phyloP scores from a whole-genome alignment of 176 grass and related monocot genomes.

The Poa pratensis region DNA sequence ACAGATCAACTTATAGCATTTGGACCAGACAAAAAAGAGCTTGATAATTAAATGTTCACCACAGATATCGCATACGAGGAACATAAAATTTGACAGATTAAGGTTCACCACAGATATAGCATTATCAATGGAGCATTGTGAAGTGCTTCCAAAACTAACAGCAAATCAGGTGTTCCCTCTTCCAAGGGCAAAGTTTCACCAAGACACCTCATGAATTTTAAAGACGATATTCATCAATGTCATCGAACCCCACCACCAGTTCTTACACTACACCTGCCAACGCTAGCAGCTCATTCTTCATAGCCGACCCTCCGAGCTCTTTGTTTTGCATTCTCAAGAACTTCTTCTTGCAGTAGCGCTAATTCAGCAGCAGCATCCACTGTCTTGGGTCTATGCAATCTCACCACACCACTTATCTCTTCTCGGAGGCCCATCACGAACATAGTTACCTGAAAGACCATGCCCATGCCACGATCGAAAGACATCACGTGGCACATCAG shows the following conservation, averaged over 20 bases:
- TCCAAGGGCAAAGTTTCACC: not conserved
- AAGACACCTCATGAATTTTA: not conserved
- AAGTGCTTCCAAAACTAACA: not conserved
- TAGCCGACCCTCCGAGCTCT: not conserved
- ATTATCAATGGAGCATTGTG: not conserved
- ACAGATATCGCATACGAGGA: not conserved
- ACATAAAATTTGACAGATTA: not conserved
- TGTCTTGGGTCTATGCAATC: not conserved
- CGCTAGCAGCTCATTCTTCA: not conserved
- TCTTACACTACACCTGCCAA: not conserved
- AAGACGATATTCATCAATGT: not conserved
- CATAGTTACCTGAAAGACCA: not conserved
- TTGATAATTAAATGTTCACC: not conserved
- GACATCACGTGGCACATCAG: slow-evolving; percentile 9
- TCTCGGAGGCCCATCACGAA: not conserved
- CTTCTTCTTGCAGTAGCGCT: slow-evolving; percentile 3
- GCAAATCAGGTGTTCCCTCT: slow-evolving; percentile 7
- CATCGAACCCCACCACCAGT: not conserved
- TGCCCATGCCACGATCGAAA: not conserved
- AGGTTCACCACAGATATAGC: not conserved
- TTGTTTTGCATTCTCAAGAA: not conserved
- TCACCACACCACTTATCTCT: not conserved
- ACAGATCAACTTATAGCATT: not conserved
- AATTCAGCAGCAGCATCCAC: not conserved
- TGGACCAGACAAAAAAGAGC: not conserved